Percentiles rank a stretch among this genome's conserved stretches.
Conservation (phyloP, 345 rosid genomes). For the Aquilaria sinensis region DNA sequence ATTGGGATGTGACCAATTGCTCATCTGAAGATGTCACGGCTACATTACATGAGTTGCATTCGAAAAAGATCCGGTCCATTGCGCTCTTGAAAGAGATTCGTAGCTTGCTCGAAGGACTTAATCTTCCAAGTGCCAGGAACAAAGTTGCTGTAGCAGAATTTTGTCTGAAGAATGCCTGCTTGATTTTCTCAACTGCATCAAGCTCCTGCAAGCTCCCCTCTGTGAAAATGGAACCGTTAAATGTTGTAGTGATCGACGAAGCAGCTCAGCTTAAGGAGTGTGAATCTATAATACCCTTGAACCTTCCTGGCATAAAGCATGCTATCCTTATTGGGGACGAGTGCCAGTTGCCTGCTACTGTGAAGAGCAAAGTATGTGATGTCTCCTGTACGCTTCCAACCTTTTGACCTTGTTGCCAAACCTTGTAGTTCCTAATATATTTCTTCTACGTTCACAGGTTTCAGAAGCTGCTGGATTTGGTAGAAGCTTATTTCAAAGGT, state of each 20-base stretch:
- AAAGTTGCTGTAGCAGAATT: slow-evolving; percentile 9
- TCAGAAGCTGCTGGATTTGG: slow-evolving; percentile 33
- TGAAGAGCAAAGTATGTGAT: slow-evolving; percentile 35
- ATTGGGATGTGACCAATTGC: slow-evolving; percentile 3
- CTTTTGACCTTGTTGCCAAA: neutral
- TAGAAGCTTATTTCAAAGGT: slow-evolving; percentile 67
- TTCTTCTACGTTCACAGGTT: slow-evolving; percentile 20
- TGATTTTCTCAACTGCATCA: slow-evolving; percentile 40
- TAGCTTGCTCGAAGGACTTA: slow-evolving; percentile 12
- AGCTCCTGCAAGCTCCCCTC: slow-evolving; percentile 27
- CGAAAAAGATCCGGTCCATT: slow-evolving; percentile 24
- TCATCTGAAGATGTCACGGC: neutral
- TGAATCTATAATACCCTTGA: slow-evolving; percentile 47
- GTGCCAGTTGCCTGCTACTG: slow-evolving; percentile 45
- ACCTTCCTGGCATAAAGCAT: slow-evolving; percentile 32
- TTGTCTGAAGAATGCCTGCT: slow-evolving; percentile 27
- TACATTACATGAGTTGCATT: neutral
- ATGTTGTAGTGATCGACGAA: slow-evolving; percentile 49
- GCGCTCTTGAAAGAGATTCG: slow-evolving; percentile 9
- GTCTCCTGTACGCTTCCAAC: neutral
- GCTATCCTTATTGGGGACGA: slow-evolving; percentile 48
- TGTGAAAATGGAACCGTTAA: slow-evolving; percentile 20
- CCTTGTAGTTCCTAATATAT: neutral
- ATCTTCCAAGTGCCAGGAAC: slow-evolving; percentile 18
- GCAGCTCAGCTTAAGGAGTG: slow-evolving; percentile 61